Conservation (phyloP, 2,329 filamentous ascomycete genomes). For the Exophiala sp. region DNA sequence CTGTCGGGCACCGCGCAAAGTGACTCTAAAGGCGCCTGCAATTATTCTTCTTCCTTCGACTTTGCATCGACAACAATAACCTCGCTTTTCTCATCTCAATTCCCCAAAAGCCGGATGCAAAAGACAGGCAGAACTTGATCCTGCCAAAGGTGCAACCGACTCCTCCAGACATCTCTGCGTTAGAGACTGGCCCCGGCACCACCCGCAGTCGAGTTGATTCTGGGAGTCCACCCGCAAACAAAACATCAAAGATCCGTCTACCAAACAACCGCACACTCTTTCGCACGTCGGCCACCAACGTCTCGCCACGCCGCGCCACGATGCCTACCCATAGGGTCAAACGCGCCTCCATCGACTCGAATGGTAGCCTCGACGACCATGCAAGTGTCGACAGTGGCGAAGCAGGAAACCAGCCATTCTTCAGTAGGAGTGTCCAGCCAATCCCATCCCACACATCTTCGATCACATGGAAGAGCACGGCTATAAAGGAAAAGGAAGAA, state of each 20-base stretch:
- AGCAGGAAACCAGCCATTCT: conserved; percentile 6
- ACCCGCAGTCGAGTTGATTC: background rate
- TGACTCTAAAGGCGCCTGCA: background rate
- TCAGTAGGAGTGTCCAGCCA: conserved; percentile 2
- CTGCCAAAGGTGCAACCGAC: background rate
- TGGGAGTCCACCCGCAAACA: background rate
- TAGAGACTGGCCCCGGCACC: background rate
- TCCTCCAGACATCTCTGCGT: too few species aligned
- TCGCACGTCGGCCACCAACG: background rate
- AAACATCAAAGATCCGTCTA: background rate
- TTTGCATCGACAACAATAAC: background rate
- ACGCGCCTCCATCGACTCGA: conserved; percentile 3
- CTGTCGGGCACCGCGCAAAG: background rate
- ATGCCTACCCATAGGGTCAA: conserved; percentile 2
- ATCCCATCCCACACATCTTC: conserved; percentile 17
- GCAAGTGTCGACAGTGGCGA: conserved; percentile 9
- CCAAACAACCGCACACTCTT: background rate
- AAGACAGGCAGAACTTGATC: background rate
- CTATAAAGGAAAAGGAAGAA: conserved; percentile 21
- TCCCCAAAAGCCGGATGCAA: background rate
- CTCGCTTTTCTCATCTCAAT: background rate
- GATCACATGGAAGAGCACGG: conserved; percentile 21
- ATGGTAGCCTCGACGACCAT: conserved; percentile 4
- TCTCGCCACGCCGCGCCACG: background rate
- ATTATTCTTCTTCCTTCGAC: background rate